A percentile compares a stretch with the other conserved stretches of the same genome.
These are phyloP conservation scores for Quercus aquifolioides DNA, from an alignment of 306 rosid genomes.

Conservation along the genomic window DNA sequence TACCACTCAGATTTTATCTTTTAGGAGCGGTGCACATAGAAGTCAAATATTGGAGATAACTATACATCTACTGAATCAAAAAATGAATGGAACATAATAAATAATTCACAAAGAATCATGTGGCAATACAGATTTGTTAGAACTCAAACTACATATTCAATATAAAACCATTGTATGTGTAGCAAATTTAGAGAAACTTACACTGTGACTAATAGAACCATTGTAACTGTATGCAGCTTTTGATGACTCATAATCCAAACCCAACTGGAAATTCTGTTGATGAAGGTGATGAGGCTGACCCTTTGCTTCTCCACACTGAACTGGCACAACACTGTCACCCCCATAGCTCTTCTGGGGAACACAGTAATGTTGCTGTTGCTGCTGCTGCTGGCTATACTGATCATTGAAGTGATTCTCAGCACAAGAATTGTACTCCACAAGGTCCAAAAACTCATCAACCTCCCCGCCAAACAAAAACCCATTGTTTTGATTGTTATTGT, in stretches of 20 bases:
- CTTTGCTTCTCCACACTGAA: conserved; percentile 40
- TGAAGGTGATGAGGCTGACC: conserved; percentile 32
- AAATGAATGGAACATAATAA: no score
- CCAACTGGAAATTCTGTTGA: conserved; percentile 53
- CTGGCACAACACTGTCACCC: conserved; percentile 83
- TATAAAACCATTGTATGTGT: not conserved
- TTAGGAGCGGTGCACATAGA: conserved; percentile 14
- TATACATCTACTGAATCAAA: not conserved
- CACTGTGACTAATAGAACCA: conserved; percentile 60
- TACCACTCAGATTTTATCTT: conserved; percentile 10
- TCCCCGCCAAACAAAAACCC: conserved; percentile 68
- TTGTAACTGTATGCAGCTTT: conserved; percentile 55
- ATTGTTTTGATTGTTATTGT: conserved; percentile 28
- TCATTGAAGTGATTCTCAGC: conserved; percentile 36
- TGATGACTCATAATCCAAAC: conserved; percentile 58
- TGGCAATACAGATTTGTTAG: not conserved
- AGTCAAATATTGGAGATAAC: not conserved
- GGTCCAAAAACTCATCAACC: conserved; percentile 81
- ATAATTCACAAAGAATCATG: not conserved
- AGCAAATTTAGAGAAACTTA: conserved; percentile 20
- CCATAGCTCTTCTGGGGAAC: conserved; percentile 40
- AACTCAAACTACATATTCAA: not conserved
- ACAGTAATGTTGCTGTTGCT: conserved; percentile 27
- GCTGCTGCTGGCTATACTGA: conserved; percentile 15
- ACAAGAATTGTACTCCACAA: conserved; percentile 65